Conservation (phyloP, 139 green algal species). For the Chlamydomonas sp. region DNA sequence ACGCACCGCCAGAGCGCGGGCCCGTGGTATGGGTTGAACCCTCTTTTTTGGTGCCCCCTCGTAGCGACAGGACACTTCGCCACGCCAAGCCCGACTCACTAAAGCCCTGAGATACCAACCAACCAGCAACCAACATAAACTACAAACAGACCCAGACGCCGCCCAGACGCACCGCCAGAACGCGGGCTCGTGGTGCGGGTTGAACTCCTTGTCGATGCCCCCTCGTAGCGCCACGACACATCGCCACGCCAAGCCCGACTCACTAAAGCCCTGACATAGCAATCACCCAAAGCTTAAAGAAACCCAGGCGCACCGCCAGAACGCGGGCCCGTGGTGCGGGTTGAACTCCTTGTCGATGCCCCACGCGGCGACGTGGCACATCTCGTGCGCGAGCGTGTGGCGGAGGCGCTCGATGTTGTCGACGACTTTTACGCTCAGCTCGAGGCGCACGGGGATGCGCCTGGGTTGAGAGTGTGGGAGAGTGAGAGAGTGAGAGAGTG, state of each 20-base stretch:
- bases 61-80: neutral
- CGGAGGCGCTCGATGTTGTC: constrained; percentile 30
- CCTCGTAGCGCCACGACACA: neutral
- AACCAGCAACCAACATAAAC: neutral
- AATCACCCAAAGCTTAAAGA: neutral
- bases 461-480: constrained; percentile 12
- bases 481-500: neutral
- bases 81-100: neutral
- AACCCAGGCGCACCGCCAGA: constrained; percentile 40
- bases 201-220: too few relatives aligned
- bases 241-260: neutral
- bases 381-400: constrained; percentile 52
- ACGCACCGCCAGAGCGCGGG: neutral
- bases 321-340: constrained; percentile 39
- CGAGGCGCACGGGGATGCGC: constrained; percentile 33
- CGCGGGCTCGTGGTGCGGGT: too few relatives aligned
- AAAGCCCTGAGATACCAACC: neutral
- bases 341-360: constrained; percentile 33
- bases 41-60: too few relatives aligned
- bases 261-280: neutral
- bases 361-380: constrained; percentile 60
- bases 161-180: neutral
- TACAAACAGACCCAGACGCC: neutral
- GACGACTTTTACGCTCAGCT: constrained; percentile 42
- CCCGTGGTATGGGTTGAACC: too few relatives aligned